Conservation (phyloP, 1,284 basidiomycete genomes). For the Sanghuangporus baumii region DNA sequence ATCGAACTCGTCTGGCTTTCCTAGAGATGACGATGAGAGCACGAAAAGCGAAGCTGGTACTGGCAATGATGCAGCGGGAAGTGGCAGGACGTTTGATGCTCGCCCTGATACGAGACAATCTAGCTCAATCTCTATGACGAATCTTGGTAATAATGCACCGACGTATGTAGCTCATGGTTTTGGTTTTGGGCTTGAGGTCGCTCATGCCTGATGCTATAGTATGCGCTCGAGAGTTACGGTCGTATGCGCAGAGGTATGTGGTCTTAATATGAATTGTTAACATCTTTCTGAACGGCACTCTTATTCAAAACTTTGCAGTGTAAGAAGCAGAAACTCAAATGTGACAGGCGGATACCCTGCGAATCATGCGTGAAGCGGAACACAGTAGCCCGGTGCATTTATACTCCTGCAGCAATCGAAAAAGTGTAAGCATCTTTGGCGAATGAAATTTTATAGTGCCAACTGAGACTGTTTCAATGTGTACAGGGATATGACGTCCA, state of each 20-base stretch:
- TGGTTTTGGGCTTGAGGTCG: neutral
- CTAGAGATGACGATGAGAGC: neutral
- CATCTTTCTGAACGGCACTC: neutral
- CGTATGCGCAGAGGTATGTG: constrained; percentile 70
- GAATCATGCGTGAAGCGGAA: constrained; percentile 73
- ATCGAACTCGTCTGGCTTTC: neutral
- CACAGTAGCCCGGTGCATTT: constrained; percentile 64
- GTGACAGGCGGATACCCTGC: constrained; percentile 70
- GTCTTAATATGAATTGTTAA: neutral
- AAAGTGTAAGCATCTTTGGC: constrained; percentile 56
- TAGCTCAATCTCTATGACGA: neutral
- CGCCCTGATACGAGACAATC: neutral
- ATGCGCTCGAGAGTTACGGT: constrained; percentile 76
- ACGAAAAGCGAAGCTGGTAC: neutral
- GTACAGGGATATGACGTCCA: constrained; percentile 10
- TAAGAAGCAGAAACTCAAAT: constrained; percentile 78
- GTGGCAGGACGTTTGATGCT: neutral
- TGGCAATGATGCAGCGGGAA: neutral
- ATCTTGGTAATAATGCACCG: neutral
- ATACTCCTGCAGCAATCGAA: constrained; percentile 74
- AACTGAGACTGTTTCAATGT: neutral
- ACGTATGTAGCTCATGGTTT: neutral
- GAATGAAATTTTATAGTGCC: neutral
- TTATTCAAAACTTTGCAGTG: constrained; percentile 40
- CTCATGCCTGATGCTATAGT: constrained; percentile 15